These are phyloP conservation scores for Exidia glandulosa DNA, from an alignment of 768 basidiomycete genomes.

Conservation along the genomic window DNA sequence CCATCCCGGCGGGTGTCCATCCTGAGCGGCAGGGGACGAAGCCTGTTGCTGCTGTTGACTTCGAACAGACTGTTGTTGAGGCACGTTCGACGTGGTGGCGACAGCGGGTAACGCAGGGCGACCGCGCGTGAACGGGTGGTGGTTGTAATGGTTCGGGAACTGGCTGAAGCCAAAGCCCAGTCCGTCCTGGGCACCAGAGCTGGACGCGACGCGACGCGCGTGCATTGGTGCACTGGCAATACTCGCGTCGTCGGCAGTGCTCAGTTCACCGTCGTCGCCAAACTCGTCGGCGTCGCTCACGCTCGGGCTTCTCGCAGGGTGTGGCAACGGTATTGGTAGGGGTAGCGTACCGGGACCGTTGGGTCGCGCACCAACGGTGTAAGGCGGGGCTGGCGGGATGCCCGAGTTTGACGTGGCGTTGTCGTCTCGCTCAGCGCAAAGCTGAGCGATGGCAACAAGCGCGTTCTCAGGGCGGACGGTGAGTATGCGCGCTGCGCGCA, in stretches of 20 bases:
- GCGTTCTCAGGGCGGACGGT: slow-evolving; percentile 70
- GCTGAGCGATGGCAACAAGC: slow-evolving; percentile 69
- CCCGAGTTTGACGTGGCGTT: not conserved
- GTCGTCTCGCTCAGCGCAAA: slow-evolving; percentile 82
- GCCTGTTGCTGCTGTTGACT: too few relatives aligned
- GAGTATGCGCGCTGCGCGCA: slow-evolving; percentile 86
- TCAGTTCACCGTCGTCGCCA: not conserved
- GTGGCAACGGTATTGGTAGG: not conserved
- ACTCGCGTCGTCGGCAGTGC: not conserved
- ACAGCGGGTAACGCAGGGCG: not conserved
- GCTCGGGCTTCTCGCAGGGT: not conserved
- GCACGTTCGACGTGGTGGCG: not conserved
- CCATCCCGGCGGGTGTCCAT: not conserved
- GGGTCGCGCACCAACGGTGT: not conserved
- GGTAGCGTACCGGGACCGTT: not conserved
- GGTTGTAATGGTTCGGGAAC: too few relatives aligned
- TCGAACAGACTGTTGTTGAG: not conserved
- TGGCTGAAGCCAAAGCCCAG: not conserved
- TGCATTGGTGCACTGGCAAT: not conserved
- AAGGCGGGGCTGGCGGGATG: not conserved
- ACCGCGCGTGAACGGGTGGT: not conserved
- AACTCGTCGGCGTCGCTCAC: not conserved
- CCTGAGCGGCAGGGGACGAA: too few relatives aligned
- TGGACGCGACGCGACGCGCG: not conserved
- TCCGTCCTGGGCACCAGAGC: not conserved